These are phyloP conservation scores for Beauveria australis DNA, from an alignment of 2,329 filamentous ascomycete species.

Conservation along the genomic window DNA sequence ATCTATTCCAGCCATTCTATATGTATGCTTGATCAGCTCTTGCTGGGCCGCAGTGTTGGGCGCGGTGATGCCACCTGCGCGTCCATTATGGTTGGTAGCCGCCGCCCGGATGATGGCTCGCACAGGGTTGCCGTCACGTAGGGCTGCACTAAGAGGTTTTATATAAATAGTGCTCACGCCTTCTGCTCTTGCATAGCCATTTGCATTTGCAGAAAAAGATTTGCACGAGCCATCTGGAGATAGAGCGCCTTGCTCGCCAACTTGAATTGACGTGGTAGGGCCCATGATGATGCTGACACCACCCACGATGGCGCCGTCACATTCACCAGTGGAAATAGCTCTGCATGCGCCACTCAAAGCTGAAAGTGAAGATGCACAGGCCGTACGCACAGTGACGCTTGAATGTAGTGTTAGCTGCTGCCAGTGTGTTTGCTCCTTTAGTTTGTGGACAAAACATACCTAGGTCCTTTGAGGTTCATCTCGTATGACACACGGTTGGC, in stretches of 20 bases:
- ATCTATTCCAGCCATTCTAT: conserved; percentile 22
- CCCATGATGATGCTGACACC: conserved; percentile 26
- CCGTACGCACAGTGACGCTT: not conserved
- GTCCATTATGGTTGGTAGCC: conserved; percentile 31
- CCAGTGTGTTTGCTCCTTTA: not conserved
- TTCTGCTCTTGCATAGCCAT: conserved; percentile 41
- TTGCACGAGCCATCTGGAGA: conserved; percentile 20
- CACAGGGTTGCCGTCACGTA: conserved; percentile 35
- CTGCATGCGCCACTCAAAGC: not conserved
- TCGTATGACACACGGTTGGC: not conserved
- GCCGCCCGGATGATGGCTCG: conserved; percentile 27
- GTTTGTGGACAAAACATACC: not conserved
- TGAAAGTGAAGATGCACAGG: not conserved
- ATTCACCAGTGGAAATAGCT: conserved; percentile 16
- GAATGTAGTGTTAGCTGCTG: not conserved
- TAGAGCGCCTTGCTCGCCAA: conserved; percentile 20
- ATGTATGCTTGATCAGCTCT: conserved; percentile 30
- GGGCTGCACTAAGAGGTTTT: conserved; percentile 34
- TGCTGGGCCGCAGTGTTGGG: conserved; percentile 30
- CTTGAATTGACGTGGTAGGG: conserved; percentile 17
- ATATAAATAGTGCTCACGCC: conserved; percentile 32
- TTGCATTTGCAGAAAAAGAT: conserved; percentile 30
- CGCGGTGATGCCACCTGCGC: conserved; percentile 28
- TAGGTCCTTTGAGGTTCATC: not conserved
- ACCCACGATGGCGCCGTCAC: conserved; percentile 22